Conservation (phyloP, 2,329 filamentous ascomycete genomes). For the Monilinia aucupariae region DNA sequence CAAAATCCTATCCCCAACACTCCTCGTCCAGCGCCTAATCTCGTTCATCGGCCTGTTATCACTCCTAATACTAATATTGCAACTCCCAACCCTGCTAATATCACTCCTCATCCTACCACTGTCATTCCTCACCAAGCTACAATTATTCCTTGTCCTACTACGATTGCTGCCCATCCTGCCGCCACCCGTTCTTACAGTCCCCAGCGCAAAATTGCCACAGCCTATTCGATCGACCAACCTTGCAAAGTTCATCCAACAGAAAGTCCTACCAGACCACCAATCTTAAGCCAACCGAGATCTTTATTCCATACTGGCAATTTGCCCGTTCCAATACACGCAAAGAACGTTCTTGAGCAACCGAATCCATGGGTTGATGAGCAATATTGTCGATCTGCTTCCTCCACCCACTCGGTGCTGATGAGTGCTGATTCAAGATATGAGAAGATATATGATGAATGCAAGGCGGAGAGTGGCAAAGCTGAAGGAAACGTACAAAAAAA, state of each 20-base stretch:
- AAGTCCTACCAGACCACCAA: not conserved
- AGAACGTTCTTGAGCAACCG: not conserved
- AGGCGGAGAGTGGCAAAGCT: not conserved
- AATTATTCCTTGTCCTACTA: not conserved
- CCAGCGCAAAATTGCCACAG: not conserved
- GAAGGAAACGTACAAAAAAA: not conserved
- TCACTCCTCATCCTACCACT: not conserved
- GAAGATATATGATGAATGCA: not conserved
- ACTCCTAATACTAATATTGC: not conserved
- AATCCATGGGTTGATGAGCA: not conserved
- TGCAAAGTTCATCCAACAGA: not conserved
- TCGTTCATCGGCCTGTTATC: not conserved
- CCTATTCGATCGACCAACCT: not conserved
- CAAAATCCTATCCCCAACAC: not conserved
- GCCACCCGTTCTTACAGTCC: not conserved
- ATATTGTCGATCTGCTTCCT: not conserved
- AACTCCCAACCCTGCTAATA: not conserved
- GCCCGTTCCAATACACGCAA: not conserved
- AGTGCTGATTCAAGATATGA: not conserved
- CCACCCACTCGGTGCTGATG: not conserved
- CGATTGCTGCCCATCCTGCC: too few relatives aligned
- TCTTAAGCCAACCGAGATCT: conserved; percentile 2
- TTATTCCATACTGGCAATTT: not conserved
- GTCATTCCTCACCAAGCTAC: not conserved
- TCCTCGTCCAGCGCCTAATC: not conserved